Base-by-base conservation (phyloP, 129 eudicot species). In the Calendula officinalis region DNA sequence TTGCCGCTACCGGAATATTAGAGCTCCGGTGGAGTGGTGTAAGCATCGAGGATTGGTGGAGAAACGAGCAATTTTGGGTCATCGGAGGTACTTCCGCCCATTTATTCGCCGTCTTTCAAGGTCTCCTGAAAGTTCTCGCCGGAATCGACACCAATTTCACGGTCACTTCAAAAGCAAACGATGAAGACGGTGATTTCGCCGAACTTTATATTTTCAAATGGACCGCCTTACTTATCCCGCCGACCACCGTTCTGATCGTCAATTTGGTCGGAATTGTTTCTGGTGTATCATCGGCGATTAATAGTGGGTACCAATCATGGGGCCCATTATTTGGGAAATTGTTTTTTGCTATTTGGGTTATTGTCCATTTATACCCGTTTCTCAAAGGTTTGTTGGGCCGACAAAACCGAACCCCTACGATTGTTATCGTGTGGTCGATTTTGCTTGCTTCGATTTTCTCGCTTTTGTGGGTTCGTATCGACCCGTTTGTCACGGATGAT, bases 31-130 rank as follows among this genome's bases (percentile, higher is more conserved):
- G 94, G 94, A 78, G 96, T 30, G 89, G 89, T 22, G 94, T 88
- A n/a, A 80, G 85, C 40, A 79, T 88, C 7, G 94, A 88, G 22
- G 96, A 88, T 56, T 88, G 94, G 94, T 88, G 96, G 96, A 82
- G 94, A 76, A 88, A 88, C 58, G 94, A 88, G 43, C 96, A 88
- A 67, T 88, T 88, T 58, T 88, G 96, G 94, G 96, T 88, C 80
- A 88, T 88, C 10, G 94, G 96, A 56, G 94, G 96, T 5, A 88
- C 96, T 10, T 88, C 96, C 0, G 96, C 94, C 7, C 96, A 88
- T 70, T 81, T 88, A 7, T 85, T 88, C 44, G 94, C 96, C 13
- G 94, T 88, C 46, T 88, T 88, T 77, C 96, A 88, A 81, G 94
- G 96, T 34, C 83, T 88, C 38, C 55, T 88, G 6, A 85, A 88